Evolutionary conservation across 805 yeast genomes (phyloP), one percentile per base, ranked within the genome.

Genomic region (Diddensiella transvaalensis): DNA sequence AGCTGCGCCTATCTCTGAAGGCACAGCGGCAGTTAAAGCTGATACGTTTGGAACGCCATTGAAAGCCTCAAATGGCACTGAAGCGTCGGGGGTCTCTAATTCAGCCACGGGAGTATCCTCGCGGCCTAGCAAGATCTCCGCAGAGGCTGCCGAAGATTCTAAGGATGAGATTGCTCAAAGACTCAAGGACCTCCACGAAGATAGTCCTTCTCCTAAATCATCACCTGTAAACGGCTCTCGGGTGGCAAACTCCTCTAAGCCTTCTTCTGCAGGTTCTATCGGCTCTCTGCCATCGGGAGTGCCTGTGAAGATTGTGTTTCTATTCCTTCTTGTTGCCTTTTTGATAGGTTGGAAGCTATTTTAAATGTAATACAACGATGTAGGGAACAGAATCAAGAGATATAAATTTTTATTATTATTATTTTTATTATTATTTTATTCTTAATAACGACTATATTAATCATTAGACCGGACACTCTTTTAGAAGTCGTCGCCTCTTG

Each of bases 401-500:
- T n/a, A n/a, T n/a, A n/a, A n/a, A n/a, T 21, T 38, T 38, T n/a
- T 8, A 15, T 35, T 11, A 15, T 35, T 15, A 35, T 35, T 10
- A n/a, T 15, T 42, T 4, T 21, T 44, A 22, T 29, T 43, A 43
- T 32, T 4, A n/a, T 15, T 44, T n/a, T 13, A 19, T 15, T 8
- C 17, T 10, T 11, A 8, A 35, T 11, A n/a, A n/a, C n/a, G n/a
- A n/a, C n/a, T n/a, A n/a, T n/a, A n/a, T n/a, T n/a, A n/a, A n/a
- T n/a, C n/a, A n/a, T n/a, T n/a, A n/a, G n/a, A n/a, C n/a, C n/a
- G n/a, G n/a, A n/a, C n/a, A n/a, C n/a, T n/a, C n/a, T n/a, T n/a
- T n/a, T n/a, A 91, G 64, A 82, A 93, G 68, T 93, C 99, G 40
- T 88, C 96, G 44, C 99, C 99, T 57, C 91, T 79, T 11, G 96